Evolutionary conservation across 2,329 filamentous ascomycete species (phyloP).

Genomic region (Aspergillus tanneri): DNA sequence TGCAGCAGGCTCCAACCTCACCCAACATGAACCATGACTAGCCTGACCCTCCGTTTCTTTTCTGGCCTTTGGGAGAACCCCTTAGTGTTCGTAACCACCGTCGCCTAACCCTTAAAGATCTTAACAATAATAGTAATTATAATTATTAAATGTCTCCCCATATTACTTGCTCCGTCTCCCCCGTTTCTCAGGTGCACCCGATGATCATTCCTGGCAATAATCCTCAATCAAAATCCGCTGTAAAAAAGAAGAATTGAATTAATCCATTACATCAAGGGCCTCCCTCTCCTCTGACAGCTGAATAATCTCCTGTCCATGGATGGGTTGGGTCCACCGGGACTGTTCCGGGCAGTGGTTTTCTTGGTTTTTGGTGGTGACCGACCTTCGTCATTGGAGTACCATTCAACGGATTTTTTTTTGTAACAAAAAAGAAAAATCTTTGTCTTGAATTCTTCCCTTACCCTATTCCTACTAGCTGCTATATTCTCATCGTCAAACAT

Average conservation of each 20-base stretch:
- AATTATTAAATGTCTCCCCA: too few species aligned
- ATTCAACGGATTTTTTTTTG: neutral
- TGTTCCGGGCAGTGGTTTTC: constrained; percentile 1
- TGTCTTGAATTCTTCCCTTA: neutral
- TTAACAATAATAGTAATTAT: too few species aligned
- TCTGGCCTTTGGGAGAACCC: too few species aligned
- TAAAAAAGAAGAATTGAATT: too few species aligned
- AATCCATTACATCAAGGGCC: neutral
- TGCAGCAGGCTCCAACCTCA: constrained; percentile 1
- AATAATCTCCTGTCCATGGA: neutral
- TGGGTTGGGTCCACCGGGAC: neutral
- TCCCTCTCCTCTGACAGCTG: neutral
- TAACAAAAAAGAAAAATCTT: constrained; percentile 1
- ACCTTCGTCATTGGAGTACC: neutral
- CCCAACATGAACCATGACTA: constrained; percentile 2
- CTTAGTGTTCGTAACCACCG: too few species aligned
- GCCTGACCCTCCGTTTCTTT: too few species aligned
- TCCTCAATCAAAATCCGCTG: too few species aligned
- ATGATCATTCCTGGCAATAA: too few species aligned
- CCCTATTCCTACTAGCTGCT: neutral
- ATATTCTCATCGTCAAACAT: too few species aligned
- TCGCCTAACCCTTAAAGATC: too few species aligned
- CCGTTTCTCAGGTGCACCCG: too few species aligned
- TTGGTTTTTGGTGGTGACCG: constrained; percentile 1
- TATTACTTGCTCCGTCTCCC: too few species aligned